Base-by-base conservation (phyloP, 441 rosid species). In the Euphorbia corollata region DNA sequence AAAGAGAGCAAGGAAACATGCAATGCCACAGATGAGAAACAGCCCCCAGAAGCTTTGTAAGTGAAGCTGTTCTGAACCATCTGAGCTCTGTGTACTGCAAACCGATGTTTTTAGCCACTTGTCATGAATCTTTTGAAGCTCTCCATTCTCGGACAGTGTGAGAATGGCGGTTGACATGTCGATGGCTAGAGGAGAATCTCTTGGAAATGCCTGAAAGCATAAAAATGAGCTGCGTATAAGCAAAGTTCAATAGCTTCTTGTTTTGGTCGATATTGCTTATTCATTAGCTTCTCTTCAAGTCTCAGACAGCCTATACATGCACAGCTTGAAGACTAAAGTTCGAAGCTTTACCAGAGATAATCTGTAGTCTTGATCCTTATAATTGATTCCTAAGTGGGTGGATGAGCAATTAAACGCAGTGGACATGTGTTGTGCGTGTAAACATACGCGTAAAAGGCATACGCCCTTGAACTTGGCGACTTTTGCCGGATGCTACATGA, bases 151-250 rank as follows among this genome's bases (percentile, higher is more conserved):
- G 0, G 97, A 94, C 34, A 94, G 76, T 18, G 77, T 66, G 60
- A 94, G 85, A 71, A 94, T 85, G 0, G 97, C 96, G 0, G 97
- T 94, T 36, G 99, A 94, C 86, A 91, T 79, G 80, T 94, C 97
- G 8, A 89, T 59, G 12, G 97, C 87, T 76, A 93, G 71, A 22
- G 96, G 97, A 55, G 97, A 93, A 78, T 86, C 96, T 81, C 87
- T 82, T 2, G 86, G 93, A 77, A 93, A 91, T 50, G 87, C 96
- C 99, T 91, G 57, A 45, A 20, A 75, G 15, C 24, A 71, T 27
- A 71, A 55, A 63, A 8, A 63, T 16, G 19, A 53, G 18, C 6
- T 45, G 50, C 3, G 6, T 6, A 48, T 48, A 48, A 23, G 19
- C 38, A n/a, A 47, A 63, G 23, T 18, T 47, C 38, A 47, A 24